A percentile compares a stretch with the other conserved stretches of the same genome.
Evolutionary conservation across 192 early-diverging fungal species (phyloP).

Genomic region (Nowakowskiella sp.): DNA sequence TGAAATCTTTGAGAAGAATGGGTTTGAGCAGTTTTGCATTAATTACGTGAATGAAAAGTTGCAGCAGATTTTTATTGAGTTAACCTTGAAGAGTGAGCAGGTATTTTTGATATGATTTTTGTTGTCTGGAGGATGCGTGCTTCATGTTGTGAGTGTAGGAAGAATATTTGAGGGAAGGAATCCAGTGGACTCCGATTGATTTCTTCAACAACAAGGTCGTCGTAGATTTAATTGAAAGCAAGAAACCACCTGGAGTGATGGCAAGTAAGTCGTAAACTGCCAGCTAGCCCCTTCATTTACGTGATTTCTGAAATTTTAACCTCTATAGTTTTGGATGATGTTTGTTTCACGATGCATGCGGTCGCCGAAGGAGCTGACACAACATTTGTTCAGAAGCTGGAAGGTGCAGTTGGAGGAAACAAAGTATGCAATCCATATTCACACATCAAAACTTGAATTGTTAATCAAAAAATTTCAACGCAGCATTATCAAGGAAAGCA

Average conservation of each 20-base stretch:
- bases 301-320: neutral
- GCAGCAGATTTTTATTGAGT: conserved; percentile 98
- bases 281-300: neutral
- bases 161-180: conserved; percentile 92
- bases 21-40: conserved; percentile 98
- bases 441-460: conserved; percentile 42
- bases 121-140: too few species aligned
- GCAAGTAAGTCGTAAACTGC: conserved; percentile 14
- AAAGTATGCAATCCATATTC: conserved; percentile 43
- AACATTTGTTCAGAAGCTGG: conserved; percentile 47
- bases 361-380: conserved; percentile 51
- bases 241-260: conserved; percentile 84
- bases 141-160: conserved; percentile 54
- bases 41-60: conserved; percentile 97
- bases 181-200: conserved; percentile 98
- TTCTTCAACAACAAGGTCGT: conserved; percentile 99
- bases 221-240: conserved; percentile 96
- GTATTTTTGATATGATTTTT: conserved; percentile 10
- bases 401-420: conserved; percentile 29
- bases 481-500: conserved; percentile 50
- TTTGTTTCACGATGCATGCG: conserved; percentile 95
- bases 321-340: conserved; percentile 90
- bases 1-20: conserved; percentile 91
- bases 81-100: conserved; percentile 97
- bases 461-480: neutral